Evolutionary conservation across 495 filamentous ascomycete species (phyloP).

Genomic region (Evernia prunastri): DNA sequence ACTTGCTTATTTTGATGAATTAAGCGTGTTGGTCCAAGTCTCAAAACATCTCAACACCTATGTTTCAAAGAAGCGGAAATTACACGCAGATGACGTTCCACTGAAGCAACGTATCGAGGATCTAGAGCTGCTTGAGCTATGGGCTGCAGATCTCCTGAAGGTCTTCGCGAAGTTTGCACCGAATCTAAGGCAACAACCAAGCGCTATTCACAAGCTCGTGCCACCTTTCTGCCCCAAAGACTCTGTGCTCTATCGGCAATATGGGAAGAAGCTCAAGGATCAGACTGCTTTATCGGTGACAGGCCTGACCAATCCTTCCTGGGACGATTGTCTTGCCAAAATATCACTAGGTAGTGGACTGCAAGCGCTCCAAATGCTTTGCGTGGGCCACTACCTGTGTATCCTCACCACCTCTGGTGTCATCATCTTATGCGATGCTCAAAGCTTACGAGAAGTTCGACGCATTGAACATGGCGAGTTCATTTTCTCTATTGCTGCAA

Average conservation of each 20-base stretch:
- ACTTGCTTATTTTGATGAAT: slow-evolving; percentile 15
- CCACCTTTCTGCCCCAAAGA: slow-evolving; percentile 34
- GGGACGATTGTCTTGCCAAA: slow-evolving; percentile 29
- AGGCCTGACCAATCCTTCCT: slow-evolving; percentile 21
- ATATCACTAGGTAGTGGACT: slow-evolving; percentile 16
- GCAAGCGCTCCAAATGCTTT: slow-evolving; percentile 18
- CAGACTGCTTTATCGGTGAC: slow-evolving; percentile 1
- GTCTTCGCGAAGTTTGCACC: slow-evolving; percentile 36
- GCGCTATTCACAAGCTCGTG: slow-evolving; percentile 34
- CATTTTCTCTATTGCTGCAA: slow-evolving; percentile 19
- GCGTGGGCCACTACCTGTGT: slow-evolving; percentile 19
- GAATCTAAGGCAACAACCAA: slow-evolving; percentile 28
- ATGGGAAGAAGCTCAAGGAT: slow-evolving; percentile 11
- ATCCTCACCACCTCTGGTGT: slow-evolving; percentile 22
- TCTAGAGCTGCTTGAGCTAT: slow-evolving; percentile 30
- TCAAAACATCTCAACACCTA: slow-evolving; percentile 18
- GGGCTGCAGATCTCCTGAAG: slow-evolving; percentile 39
- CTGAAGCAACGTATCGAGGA: slow-evolving; percentile 20
- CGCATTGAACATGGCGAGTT: slow-evolving; percentile 20
- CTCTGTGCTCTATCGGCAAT: slow-evolving; percentile 25
- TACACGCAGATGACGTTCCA: slow-evolving; percentile 18
- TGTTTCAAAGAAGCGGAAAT: slow-evolving; percentile 6
- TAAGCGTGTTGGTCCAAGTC: slow-evolving; percentile 20
- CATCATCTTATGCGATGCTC: slow-evolving; percentile 24
- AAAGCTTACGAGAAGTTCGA: slow-evolving; percentile 20